Percentiles rank a stretch among this genome's conserved stretches.
phyloP scores from a whole-genome alignment of 768 basidiomycete species.

The Tylopilus balloui region DNA sequence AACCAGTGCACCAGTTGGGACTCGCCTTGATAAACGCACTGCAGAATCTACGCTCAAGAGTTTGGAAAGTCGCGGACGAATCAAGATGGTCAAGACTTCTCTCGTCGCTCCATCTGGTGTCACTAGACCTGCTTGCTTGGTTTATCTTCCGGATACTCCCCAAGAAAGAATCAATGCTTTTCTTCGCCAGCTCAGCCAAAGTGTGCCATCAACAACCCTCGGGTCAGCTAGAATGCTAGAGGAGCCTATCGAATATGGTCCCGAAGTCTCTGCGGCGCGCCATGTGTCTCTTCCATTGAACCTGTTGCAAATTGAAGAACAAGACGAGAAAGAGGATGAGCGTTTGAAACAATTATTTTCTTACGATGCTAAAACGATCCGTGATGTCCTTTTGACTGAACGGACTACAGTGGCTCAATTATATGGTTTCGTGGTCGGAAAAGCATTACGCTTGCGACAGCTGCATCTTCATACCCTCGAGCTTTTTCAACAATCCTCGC shows the following conservation, averaged over 20 bases:
- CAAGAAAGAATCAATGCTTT: constrained; percentile 54
- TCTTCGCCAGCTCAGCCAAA: constrained; percentile 50
- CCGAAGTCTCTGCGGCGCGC: constrained; percentile 30
- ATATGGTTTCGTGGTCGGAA: constrained; percentile 72
- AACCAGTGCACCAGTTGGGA: constrained; percentile 64
- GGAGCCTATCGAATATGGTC: constrained; percentile 52
- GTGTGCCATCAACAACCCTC: constrained; percentile 23
- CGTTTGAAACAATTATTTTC: constrained; percentile 52
- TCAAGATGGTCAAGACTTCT: constrained; percentile 68
- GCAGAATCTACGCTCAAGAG: constrained; percentile 53
- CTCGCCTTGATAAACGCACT: constrained; percentile 71
- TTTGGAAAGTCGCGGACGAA: constrained; percentile 59
- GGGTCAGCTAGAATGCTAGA: constrained; percentile 48
- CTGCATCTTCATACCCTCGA: constrained; percentile 55
- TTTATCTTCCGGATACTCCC: constrained; percentile 58
- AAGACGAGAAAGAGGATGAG: constrained; percentile 38
- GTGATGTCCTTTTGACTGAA: constrained; percentile 64
- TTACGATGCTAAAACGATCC: constrained; percentile 49
- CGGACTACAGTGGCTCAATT: constrained; percentile 64
- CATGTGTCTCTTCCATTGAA: constrained; percentile 39
- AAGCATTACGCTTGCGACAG: constrained; percentile 56
- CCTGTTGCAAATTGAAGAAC: constrained; percentile 44
- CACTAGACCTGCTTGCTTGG: constrained; percentile 53
- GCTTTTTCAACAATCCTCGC: constrained; percentile 38
- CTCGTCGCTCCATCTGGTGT: constrained; percentile 56